Conservation (phyloP, 176 grass and related monocot genomes). For the Rhynchospora pubera region DNA sequence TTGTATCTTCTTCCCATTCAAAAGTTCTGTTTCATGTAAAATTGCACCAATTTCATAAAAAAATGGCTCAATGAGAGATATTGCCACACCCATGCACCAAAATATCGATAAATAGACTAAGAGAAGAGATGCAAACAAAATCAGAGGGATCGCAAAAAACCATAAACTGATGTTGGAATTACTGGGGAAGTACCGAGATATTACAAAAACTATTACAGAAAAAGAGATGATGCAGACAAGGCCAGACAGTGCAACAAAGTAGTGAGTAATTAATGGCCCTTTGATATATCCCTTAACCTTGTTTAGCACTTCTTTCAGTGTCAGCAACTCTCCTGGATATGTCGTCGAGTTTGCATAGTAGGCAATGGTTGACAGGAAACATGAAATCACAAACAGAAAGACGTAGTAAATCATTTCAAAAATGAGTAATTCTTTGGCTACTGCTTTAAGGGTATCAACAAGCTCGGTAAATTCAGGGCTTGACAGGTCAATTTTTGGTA, state of each 20-base stretch:
- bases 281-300: constrained; percentile 15
- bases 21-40: not conserved
- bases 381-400: not conserved
- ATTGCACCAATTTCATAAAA: constrained; percentile 17
- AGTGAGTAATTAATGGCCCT: constrained; percentile 26
- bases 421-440: not conserved
- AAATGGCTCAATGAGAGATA: constrained; percentile 17
- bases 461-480: constrained; percentile 17
- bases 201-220: too few relatives aligned
- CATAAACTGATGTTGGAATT: not conserved
- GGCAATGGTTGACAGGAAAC: not conserved
- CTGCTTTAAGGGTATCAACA: not conserved
- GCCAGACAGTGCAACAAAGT: not conserved
- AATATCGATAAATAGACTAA: not conserved
- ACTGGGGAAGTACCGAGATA: not conserved
- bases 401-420: not conserved
- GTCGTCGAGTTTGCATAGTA: not conserved
- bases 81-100: not conserved
- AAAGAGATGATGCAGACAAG: not conserved
- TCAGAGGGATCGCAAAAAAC: not conserved
- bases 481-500: not conserved
- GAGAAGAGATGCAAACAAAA: not conserved
- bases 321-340: constrained; percentile 13
- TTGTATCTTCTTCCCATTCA: constrained; percentile 24
- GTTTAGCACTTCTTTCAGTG: not conserved